Percentiles rank a stretch among this genome's conserved stretches.
phyloP scores from a whole-genome alignment of 73 alveolate species.

The Paramecium octaurelia region DNA sequence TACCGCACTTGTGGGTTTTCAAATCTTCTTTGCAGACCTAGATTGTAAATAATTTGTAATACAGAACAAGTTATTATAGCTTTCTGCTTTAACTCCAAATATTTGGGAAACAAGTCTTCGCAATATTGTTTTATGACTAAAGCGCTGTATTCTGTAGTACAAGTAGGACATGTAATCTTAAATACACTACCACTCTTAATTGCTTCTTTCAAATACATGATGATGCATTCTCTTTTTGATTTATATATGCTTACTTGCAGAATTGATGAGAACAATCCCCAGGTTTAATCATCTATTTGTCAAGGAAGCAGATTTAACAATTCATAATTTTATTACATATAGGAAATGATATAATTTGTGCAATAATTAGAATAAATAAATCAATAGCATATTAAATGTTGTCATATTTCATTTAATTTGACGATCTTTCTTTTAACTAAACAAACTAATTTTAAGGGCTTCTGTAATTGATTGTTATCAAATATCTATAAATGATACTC shows the following conservation, averaged over 20 bases:
- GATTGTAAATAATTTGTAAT: not conserved
- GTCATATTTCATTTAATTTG: not conserved
- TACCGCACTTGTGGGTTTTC: not conserved
- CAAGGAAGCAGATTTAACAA: not conserved
- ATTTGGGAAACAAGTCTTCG: not conserved
- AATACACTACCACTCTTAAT: not conserved
- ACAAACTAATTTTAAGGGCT: not conserved
- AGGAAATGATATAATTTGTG: not conserved
- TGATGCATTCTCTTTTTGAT: not conserved
- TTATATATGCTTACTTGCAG: not conserved
- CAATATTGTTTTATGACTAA: not conserved
- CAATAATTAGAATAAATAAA: not conserved
- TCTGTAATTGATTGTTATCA: not conserved
- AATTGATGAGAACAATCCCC: conserved; percentile 1
- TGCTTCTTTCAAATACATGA: not conserved
- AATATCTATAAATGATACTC: not conserved
- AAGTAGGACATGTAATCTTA: not conserved
- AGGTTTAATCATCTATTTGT: not conserved
- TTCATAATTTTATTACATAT: not conserved
- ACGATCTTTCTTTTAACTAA: not conserved
- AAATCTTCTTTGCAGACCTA: not conserved
- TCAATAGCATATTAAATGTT: not conserved
- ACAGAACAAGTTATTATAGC: not conserved
- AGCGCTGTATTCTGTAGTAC: not conserved
- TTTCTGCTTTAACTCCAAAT: not conserved